phyloP scores from a whole-genome alignment of 148 eudicot species.

The Diospyros kaki region DNA sequence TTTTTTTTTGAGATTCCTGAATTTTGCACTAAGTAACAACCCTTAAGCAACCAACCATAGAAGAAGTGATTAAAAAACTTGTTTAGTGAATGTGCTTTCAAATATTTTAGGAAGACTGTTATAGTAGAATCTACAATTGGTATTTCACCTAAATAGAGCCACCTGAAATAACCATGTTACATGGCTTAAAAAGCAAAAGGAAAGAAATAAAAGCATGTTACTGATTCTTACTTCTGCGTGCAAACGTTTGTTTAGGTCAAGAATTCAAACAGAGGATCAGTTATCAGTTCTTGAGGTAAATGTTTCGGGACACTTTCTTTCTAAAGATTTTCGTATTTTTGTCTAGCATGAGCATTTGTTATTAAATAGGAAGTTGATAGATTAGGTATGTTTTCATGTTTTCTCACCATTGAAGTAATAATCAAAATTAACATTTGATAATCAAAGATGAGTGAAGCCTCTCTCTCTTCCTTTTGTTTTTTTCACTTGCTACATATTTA shows the following conservation, averaged over 20 bases:
- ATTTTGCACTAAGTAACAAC: not conserved
- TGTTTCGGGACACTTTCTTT: not conserved
- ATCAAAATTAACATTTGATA: not conserved
- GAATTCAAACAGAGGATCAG: constrained; percentile 33
- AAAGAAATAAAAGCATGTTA: not conserved
- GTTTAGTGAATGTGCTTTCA: not conserved
- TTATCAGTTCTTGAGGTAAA: constrained; percentile 24
- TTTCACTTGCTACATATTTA: too few relatives aligned
- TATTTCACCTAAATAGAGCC: not conserved
- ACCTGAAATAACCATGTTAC: not conserved
- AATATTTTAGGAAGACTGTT: not conserved
- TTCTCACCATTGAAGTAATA: not conserved
- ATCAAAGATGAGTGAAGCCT: not conserved
- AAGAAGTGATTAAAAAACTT: not conserved
- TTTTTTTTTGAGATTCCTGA: not conserved
- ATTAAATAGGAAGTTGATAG: constrained; percentile 30
- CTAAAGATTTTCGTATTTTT: constrained; percentile 1
- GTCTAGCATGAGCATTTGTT: constrained; percentile 3
- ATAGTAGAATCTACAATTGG: not conserved
- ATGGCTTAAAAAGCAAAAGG: too few relatives aligned
- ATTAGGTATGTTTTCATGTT: constrained; percentile 2
- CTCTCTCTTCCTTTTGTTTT: not conserved
- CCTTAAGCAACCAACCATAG: not conserved
- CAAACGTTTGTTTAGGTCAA: constrained; percentile 40
- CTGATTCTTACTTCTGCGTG: not conserved